phyloP scores from a whole-genome alignment of 140 eudicot genomes.

The Flaveria floridana region DNA sequence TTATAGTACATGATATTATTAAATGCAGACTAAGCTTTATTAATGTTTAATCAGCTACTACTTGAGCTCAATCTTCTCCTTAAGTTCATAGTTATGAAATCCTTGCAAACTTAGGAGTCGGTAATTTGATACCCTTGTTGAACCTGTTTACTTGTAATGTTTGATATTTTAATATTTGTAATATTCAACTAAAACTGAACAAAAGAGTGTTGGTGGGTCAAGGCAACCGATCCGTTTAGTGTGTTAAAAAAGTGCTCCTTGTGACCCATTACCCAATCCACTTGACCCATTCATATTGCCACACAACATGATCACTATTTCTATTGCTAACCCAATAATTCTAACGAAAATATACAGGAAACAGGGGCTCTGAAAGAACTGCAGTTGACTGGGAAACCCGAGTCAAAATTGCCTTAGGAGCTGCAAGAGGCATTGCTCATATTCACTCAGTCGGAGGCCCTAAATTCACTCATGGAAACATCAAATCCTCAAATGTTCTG shows the following conservation, averaged over 20 bases:
- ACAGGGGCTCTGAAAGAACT: constrained; percentile 50
- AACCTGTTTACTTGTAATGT: no score
- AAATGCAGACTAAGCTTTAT: no score
- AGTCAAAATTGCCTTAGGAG: constrained; percentile 74
- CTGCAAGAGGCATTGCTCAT: constrained; percentile 86
- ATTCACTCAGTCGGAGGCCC: constrained; percentile 70
- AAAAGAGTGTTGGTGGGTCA: background rate
- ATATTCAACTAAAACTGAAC: background rate
- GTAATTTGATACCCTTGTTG: no score
- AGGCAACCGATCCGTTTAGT: background rate
- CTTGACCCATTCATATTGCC: background rate
- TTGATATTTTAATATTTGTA: background rate
- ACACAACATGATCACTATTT: background rate
- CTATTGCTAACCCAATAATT: constrained; percentile 2
- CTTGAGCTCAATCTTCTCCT: no score
- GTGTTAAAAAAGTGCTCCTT: background rate
- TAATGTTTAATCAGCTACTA: no score
- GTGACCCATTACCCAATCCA: background rate
- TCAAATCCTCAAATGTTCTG: constrained; percentile 83
- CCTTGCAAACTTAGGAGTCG: no score
- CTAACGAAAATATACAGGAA: constrained; percentile 47
- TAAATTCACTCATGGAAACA: constrained; percentile 76
- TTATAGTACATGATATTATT: background rate
- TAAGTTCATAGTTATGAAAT: no score
- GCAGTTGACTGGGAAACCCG: constrained; percentile 84